A percentile compares a stretch with the other conserved stretches of the same genome.
Conservation (phyloP, 352 stramenopile species). For the Phytophthora lateralis region DNA sequence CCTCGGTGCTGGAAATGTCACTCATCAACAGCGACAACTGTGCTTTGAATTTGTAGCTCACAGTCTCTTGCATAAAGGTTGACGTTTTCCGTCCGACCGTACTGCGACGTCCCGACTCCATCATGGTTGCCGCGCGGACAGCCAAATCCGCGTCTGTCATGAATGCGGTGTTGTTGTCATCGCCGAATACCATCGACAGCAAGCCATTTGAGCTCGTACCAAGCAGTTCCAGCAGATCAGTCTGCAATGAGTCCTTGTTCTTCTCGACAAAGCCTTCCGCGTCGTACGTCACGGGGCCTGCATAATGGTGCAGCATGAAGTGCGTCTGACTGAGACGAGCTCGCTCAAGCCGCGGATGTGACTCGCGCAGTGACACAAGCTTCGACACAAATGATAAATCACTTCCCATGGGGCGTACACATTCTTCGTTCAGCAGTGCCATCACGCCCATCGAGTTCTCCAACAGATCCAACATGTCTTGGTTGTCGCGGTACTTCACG, state of each 20-base stretch:
- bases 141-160: constrained; percentile 69
- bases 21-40: constrained; percentile 87
- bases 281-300: constrained; percentile 81
- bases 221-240: constrained; percentile 75
- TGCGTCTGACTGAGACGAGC: constrained; percentile 72
- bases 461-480: constrained; percentile 90
- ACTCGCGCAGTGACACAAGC: constrained; percentile 83
- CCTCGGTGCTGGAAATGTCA: constrained; percentile 85
- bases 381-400: constrained; percentile 90
- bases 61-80: constrained; percentile 89
- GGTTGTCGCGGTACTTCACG: constrained; percentile 89
- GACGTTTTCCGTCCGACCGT: constrained; percentile 62
- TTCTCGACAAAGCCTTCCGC: constrained; percentile 87
- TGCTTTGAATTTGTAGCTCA: constrained; percentile 91
- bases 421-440: constrained; percentile 92
- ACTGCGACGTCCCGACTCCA: constrained; percentile 56
- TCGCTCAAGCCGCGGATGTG: constrained; percentile 80
- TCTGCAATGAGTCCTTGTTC: constrained; percentile 88
- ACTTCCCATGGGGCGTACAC: constrained; percentile 86
- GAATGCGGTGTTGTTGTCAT: constrained; percentile 52
- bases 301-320: constrained; percentile 87
- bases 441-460: constrained; percentile 92
- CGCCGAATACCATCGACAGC: constrained; percentile 78
- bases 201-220: constrained; percentile 71
- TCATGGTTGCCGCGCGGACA: constrained; percentile 53